Evolutionary conservation across 2,329 filamentous ascomycete species (phyloP), one percentile per base, ranked within the genome.

Genomic region (Monosporascus sp.): DNA sequence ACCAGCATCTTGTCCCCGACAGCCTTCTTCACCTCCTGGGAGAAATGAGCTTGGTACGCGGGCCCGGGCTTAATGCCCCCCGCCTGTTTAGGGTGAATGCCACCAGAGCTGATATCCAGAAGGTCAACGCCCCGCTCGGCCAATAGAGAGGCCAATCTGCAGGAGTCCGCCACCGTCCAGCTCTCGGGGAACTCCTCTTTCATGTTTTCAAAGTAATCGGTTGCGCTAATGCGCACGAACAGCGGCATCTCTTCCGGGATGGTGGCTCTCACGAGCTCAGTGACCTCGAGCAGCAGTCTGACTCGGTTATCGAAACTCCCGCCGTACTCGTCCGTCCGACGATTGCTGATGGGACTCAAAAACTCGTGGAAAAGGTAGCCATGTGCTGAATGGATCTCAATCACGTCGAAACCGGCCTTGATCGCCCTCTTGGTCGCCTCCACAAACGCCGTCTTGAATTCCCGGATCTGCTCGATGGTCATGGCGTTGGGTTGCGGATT

Each of bases 361-460:
- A 93, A 94, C 2, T 75, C 72, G 60, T 85, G 82, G 0, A 93
- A 72, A 0, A 94, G 78, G 65, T 92, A 94, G 1, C 89, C 89
- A 63, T 94, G 89, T 0, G 89, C 90, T 60, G 79, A 81, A 72
- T 94, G 90, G 49, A 95, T 82, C 68, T 85, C 85, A 17, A 89
- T 76, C 4, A 82, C 81, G 61, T 88, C 85, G 57, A 84, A 81
- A 0, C 80, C 81, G 3, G 78, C 80, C 57, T 62, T 49, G 7
- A 75, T 65, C 11, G 71, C 66, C 18, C 68, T 63, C 52, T 59
- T 60, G 6, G 70, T 67, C 18, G 68, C 65, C 5, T 69, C 64
- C 18, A 56, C 60, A 49, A 71, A 75, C n/a, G 64, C 72, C 2
- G 57, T 31, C 45, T 72, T 66, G 2, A 72, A 53, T 48, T 68